These are phyloP conservation scores for Phytopythium kandeliae DNA, from an alignment of 352 stramenopile genomes.

Conservation along the genomic window DNA sequence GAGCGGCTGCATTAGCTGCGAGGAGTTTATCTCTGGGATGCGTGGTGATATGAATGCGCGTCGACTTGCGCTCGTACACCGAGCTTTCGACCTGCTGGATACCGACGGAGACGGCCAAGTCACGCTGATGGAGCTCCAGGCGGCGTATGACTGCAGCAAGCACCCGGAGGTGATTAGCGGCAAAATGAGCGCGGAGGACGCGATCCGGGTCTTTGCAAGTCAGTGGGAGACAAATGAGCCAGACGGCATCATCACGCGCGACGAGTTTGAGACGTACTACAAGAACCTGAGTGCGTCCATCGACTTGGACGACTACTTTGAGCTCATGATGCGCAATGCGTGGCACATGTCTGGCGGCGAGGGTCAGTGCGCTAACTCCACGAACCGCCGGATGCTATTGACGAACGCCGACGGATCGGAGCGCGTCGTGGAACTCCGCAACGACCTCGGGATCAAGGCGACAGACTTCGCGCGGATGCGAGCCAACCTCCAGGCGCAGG, in stretches of 20 bases:
- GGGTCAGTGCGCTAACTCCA: slow-evolving; percentile 56
- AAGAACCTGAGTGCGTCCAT: slow-evolving; percentile 82
- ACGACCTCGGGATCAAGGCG: slow-evolving; percentile 35
- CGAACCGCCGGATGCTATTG: slow-evolving; percentile 57
- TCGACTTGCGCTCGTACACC: slow-evolving; percentile 48
- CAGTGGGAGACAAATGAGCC: slow-evolving; percentile 32
- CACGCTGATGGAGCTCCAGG: slow-evolving; percentile 43
- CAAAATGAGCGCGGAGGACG: slow-evolving; percentile 22
- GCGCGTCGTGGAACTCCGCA: slow-evolving; percentile 34
- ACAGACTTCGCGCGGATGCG: slow-evolving; percentile 20
- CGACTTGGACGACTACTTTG: slow-evolving; percentile 92
- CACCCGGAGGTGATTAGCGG: slow-evolving; percentile 51
- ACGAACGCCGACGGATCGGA: slow-evolving; percentile 46
- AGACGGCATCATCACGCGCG: slow-evolving; percentile 26
- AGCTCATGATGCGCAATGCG: slow-evolving; percentile 89
- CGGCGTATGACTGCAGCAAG: slow-evolving; percentile 37
- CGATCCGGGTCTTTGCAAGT: slow-evolving; percentile 27
- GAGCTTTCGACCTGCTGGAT: slow-evolving; percentile 72
- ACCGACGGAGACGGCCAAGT: slow-evolving; percentile 39
- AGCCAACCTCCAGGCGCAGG: slow-evolving; percentile 41
- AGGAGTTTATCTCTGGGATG: slow-evolving; percentile 63
- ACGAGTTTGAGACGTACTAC: slow-evolving; percentile 83
- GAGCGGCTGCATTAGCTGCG: slow-evolving; percentile 58
- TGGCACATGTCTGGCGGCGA: slow-evolving; percentile 69
- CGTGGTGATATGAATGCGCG: slow-evolving; percentile 36